Evolutionary conservation across 768 basidiomycete species (phyloP).

Genomic region (Xanthoconium purpureum): DNA sequence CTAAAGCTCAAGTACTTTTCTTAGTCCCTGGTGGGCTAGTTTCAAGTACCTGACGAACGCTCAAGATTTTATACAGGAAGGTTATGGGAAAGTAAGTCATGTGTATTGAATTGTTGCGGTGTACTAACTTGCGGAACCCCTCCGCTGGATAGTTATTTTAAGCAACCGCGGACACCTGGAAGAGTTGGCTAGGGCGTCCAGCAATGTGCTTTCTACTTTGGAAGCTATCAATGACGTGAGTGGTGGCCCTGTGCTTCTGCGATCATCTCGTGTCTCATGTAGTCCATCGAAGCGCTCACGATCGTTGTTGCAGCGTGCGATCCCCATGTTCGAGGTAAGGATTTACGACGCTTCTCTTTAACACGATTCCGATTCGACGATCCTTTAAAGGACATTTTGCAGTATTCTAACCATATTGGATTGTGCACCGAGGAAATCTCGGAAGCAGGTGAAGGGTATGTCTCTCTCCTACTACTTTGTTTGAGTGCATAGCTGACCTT

Average conservation of each 20-base stretch:
- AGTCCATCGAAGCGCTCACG: slow-evolving; percentile 87
- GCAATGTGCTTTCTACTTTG: slow-evolving; percentile 35
- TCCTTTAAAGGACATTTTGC: slow-evolving; percentile 58
- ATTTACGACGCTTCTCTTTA: neutral
- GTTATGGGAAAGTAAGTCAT: slow-evolving; percentile 29
- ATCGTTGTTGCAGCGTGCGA: slow-evolving; percentile 60
- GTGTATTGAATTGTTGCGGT: too few relatives aligned
- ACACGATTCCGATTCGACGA: neutral
- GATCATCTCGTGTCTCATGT: too few relatives aligned
- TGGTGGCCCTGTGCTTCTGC: too few relatives aligned
- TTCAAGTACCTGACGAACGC: slow-evolving; percentile 16
- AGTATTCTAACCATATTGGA: slow-evolving; percentile 85
- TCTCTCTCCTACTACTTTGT: slow-evolving; percentile 2
- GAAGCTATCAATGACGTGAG: slow-evolving; percentile 36
- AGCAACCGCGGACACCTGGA: slow-evolving; percentile 33
- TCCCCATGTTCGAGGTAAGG: slow-evolving; percentile 86
- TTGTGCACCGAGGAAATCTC: slow-evolving; percentile 86
- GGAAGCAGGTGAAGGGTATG: slow-evolving; percentile 78
- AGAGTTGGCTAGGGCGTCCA: slow-evolving; percentile 39
- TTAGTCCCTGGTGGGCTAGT: slow-evolving; percentile 16
- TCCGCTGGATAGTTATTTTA: slow-evolving; percentile 40
- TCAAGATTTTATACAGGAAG: slow-evolving; percentile 27
- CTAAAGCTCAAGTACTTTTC: too few relatives aligned
- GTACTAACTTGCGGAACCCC: slow-evolving; percentile 11
- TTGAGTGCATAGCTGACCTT: neutral